Evolutionary conservation across 177 flowering plant genomes (phyloP), one percentile per base, ranked within the genome.

Genomic region (Vitis hybrid): DNA sequence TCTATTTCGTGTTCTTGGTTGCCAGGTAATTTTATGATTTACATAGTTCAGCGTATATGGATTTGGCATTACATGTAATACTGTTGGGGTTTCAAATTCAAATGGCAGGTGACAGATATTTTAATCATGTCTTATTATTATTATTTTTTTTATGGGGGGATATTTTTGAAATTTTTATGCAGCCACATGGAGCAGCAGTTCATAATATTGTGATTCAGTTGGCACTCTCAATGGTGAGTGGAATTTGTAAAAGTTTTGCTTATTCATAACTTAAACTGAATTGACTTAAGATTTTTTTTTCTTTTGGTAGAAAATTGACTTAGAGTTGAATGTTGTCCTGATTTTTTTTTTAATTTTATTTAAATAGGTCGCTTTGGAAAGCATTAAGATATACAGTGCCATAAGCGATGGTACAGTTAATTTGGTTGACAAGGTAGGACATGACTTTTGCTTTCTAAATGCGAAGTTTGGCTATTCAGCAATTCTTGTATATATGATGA

Each of bases 171-270:
- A 60, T 52, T 65, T 73, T 9, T 75, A 33, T 88, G 78, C 90
- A 94, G 98, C 97, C 98, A 60, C 89, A 89, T 81, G 97, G 97
- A 58, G 97, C 95, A 70, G 88, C 93, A 55, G 82, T 86, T 71
- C 79, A 84, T 71, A 92, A 92, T 72, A 85, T 81, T 73, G 84
- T 92, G 6, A 89, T 94, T 74, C 97, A 90, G 73, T 76, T 89
- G 29, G 97, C 95, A 66, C 88, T 94, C 69, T 79, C 93, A 58
- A 80, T 94, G 97, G 98, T 94, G 67, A 51, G 84, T 77, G 31
- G 64, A 56, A 16, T 39, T 68, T 73, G 10, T 68, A 19, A 18
- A 31, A 55, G 19, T 33, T 22, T 14, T 55, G 15, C 11, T 56
- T 66, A 22, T 64, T 22, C 39, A 7, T 57, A 33, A 49, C 31